phyloP scores from a whole-genome alignment of 1,284 basidiomycete genomes.

The Cutaneotrichosporon sp. region DNA sequence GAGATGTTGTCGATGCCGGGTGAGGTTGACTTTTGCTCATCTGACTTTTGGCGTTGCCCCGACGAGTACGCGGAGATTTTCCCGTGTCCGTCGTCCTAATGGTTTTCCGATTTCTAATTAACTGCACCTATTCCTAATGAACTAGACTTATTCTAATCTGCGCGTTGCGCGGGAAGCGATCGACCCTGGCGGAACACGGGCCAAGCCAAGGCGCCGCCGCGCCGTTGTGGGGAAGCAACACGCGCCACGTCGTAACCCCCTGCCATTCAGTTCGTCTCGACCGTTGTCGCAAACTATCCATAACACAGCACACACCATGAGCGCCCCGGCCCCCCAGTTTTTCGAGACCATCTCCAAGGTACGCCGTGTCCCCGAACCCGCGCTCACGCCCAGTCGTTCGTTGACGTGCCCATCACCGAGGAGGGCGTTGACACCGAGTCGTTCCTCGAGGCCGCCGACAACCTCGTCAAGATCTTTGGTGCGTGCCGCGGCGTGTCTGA shows the following conservation, averaged over 20 bases:
- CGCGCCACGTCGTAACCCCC: constrained; percentile 1
- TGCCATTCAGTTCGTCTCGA: no score
- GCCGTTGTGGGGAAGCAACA: background rate
- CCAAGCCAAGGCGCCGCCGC: background rate
- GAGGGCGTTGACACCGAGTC: constrained; percentile 78
- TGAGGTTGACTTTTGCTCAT: constrained; percentile 2
- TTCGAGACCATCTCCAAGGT: constrained; percentile 77
- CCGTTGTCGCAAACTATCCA: no score
- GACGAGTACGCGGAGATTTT: background rate
- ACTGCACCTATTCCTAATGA: no score
- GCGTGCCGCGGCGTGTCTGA: constrained; percentile 33
- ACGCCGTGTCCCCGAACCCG: constrained; percentile 19
- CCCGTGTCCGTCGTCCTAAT: background rate
- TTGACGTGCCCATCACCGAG: constrained; percentile 80
- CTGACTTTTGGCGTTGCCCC: background rate
- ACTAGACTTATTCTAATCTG: no score
- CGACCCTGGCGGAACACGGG: no score
- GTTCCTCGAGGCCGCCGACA: constrained; percentile 86
- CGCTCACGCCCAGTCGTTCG: constrained; percentile 64
- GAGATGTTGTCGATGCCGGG: background rate
- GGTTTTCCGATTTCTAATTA: no score
- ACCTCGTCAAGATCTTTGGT: constrained; percentile 90
- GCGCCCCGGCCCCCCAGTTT: constrained; percentile 58
- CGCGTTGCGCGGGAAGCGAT: no score
- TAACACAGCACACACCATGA: constrained; percentile 51